These are phyloP conservation scores for Anthostomella pinea DNA, from an alignment of 2,329 filamentous ascomycete genomes.

Conservation along the genomic window DNA sequence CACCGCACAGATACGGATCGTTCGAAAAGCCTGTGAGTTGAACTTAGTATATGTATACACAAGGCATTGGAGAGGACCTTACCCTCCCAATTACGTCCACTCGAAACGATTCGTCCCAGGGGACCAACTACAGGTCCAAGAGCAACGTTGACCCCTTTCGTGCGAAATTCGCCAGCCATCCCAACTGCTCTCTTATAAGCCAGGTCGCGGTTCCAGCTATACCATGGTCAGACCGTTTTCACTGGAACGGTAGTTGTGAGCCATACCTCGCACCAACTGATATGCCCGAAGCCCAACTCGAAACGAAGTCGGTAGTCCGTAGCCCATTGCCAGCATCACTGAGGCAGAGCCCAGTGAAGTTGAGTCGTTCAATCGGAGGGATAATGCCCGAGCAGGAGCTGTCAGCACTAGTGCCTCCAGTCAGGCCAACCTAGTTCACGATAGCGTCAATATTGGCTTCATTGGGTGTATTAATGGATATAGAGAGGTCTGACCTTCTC, in stretches of 20 bases:
- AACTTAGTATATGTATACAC: not conserved
- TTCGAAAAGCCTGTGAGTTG: slow-evolving; percentile 35
- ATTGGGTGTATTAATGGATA: not conserved
- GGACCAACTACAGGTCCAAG: slow-evolving; percentile 75
- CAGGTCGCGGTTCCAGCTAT: slow-evolving; percentile 67
- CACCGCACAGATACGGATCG: slow-evolving; percentile 60
- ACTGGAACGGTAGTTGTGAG: not conserved
- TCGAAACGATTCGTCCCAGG: slow-evolving; percentile 56
- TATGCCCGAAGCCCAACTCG: slow-evolving; percentile 50
- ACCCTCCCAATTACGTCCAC: slow-evolving; percentile 66
- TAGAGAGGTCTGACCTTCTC: slow-evolving; percentile 31
- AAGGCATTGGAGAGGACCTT: not conserved
- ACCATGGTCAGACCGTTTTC: too few species aligned
- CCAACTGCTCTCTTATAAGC: slow-evolving; percentile 65
- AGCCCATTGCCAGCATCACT: slow-evolving; percentile 33
- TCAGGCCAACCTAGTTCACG: slow-evolving; percentile 36
- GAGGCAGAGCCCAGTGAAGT: slow-evolving; percentile 40
- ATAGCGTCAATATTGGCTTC: too few species aligned
- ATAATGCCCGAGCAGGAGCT: slow-evolving; percentile 42
- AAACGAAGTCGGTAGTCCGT: slow-evolving; percentile 38
- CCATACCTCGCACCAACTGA: slow-evolving; percentile 50
- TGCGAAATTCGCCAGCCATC: slow-evolving; percentile 73
- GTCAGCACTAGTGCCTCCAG: slow-evolving; percentile 29
- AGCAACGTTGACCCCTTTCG: slow-evolving; percentile 75
- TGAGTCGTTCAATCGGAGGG: slow-evolving; percentile 35